These are phyloP conservation scores for Candida maris DNA, from an alignment of 805 yeast species.

Conservation along the genomic window DNA sequence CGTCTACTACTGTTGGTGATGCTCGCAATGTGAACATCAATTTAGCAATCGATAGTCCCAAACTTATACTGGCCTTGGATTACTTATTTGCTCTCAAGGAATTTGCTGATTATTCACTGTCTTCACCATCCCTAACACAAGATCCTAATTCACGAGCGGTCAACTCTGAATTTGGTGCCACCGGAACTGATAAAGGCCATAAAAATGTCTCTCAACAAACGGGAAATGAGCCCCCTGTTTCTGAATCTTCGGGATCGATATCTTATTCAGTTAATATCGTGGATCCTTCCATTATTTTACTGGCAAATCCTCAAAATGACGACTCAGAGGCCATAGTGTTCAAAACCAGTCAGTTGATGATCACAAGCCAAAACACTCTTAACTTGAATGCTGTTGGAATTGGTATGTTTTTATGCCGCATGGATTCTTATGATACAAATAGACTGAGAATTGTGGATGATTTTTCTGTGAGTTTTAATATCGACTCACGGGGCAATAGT, in stretches of 20 bases:
- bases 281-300: conserved; percentile 70
- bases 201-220: not conserved
- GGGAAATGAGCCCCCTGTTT: conserved; percentile 3
- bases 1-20: conserved; percentile 38
- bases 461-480: conserved; percentile 70
- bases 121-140: no score
- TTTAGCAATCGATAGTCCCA: conserved; percentile 75
- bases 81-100: conserved; percentile 72
- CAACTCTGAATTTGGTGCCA: not conserved
- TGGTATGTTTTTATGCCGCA: conserved; percentile 80
- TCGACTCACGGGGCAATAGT: conserved; percentile 69
- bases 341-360: conserved; percentile 72
- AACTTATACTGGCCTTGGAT: conserved; percentile 78
- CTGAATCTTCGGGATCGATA: conserved; percentile 20
- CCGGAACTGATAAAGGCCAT: not conserved
- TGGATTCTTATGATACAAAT: conserved; percentile 62
- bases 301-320: conserved; percentile 70
- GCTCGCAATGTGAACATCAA: conserved; percentile 45
- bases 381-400: conserved; percentile 70
- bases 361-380: conserved; percentile 63
- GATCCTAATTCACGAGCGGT: conserved; percentile 14
- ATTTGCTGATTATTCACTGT: conserved; percentile 52
- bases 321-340: conserved; percentile 88
- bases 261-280: conserved; percentile 66
- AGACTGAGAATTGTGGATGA: conserved; percentile 81